Conservation (phyloP, 2,329 filamentous ascomycete species). For the Zymoseptoria ardabiliae region DNA sequence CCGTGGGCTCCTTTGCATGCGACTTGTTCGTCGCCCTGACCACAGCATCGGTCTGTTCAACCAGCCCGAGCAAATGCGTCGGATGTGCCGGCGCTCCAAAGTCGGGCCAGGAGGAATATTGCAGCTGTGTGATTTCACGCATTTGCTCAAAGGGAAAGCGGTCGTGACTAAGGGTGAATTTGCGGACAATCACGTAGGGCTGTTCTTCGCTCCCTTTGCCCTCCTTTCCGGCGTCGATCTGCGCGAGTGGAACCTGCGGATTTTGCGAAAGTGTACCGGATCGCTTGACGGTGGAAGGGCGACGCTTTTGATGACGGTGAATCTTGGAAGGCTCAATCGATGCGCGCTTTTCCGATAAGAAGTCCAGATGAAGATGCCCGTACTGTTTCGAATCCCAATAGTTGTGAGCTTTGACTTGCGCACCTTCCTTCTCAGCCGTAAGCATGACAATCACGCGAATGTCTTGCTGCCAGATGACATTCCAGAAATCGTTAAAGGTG, state of each 20-base stretch:
- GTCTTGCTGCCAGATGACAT: constrained; percentile 93
- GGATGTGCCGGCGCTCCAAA: constrained; percentile 90
- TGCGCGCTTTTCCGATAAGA: constrained; percentile 73
- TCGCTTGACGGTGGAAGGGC: constrained; percentile 31
- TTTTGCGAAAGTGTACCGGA: constrained; percentile 31
- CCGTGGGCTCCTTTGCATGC: constrained; percentile 43
- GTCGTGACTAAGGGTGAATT: constrained; percentile 74
- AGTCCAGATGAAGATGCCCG: constrained; percentile 66
- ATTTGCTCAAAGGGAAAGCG: constrained; percentile 74
- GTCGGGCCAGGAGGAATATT: constrained; percentile 95
- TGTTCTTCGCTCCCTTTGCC: constrained; percentile 40
- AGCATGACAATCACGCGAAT: constrained; percentile 93
- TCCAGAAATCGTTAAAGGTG: constrained; percentile 97
- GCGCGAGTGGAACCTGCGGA: constrained; percentile 24
- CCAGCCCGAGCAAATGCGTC: constrained; percentile 73
- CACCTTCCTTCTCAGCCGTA: constrained; percentile 87
- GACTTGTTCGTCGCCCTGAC: constrained; percentile 42
- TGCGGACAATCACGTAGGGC: constrained; percentile 75
- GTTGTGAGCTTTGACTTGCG: constrained; percentile 87
- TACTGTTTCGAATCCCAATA: constrained; percentile 83
- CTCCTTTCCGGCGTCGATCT: constrained; percentile 18
- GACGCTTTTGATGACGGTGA: constrained; percentile 33
- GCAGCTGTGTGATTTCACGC: constrained; percentile 87
- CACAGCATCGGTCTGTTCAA: constrained; percentile 81
- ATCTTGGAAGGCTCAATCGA: constrained; percentile 61